Evolutionary conservation across 768 basidiomycete genomes (phyloP).

Genomic region (Auriculariales sp.): DNA sequence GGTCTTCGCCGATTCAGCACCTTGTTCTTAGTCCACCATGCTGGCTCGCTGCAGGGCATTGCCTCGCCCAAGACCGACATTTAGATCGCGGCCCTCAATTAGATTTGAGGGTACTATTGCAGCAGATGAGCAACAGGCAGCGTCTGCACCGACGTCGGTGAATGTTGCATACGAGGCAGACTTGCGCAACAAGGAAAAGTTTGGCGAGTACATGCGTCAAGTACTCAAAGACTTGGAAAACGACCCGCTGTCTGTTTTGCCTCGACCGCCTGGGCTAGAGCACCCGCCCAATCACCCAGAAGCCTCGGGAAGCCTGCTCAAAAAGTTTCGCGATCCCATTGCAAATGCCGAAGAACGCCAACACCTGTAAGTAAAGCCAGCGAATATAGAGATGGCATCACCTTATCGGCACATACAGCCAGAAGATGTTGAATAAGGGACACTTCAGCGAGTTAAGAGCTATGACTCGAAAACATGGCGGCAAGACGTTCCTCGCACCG

Average conservation of each 20-base stretch:
- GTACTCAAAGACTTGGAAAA: not conserved
- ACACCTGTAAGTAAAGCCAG: not conserved
- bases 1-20: too few species aligned
- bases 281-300: not conserved
- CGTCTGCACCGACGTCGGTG: too few species aligned
- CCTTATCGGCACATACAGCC: constrained; percentile 21
- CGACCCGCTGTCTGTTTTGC: not conserved
- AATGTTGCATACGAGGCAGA: too few species aligned
- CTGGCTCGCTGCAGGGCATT: too few species aligned
- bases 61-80: too few species aligned
- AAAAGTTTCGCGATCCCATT: not conserved
- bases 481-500: constrained; percentile 92
- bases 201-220: not conserved
- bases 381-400: too few species aligned
- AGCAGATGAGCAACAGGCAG: too few species aligned
- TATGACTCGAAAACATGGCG: constrained; percentile 57
- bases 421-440: constrained; percentile 56
- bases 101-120: too few species aligned
- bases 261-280: not conserved
- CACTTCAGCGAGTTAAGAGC: constrained; percentile 83
- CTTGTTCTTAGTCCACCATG: too few species aligned
- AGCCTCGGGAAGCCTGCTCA: not conserved
- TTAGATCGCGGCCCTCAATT: too few species aligned
- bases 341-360: not conserved
- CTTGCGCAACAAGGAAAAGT: not conserved